These are phyloP conservation scores for Globisporangium perplexum DNA, from an alignment of 352 stramenopile species.

Conservation along the genomic window DNA sequence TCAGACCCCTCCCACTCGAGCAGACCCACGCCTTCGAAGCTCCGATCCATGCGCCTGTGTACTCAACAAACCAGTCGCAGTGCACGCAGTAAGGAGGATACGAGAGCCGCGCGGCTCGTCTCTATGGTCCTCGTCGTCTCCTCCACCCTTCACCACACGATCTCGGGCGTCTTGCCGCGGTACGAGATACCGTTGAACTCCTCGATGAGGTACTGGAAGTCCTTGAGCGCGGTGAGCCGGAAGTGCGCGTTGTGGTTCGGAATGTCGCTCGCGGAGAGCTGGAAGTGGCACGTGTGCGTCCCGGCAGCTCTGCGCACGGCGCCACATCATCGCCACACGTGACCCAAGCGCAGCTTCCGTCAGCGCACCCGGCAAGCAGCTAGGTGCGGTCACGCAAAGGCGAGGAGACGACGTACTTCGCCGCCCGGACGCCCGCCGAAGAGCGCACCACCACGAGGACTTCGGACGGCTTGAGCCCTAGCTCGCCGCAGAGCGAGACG, in stretches of 20 bases:
- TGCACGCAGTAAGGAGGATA: too few species aligned
- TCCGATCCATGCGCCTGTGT: too few species aligned
- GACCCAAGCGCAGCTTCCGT: neutral
- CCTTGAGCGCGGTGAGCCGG: conserved; percentile 43
- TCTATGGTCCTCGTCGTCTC: neutral
- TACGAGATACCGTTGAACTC: conserved; percentile 79
- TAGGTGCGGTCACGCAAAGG: neutral
- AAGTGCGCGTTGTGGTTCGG: conserved; percentile 76
- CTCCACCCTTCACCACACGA: conserved; percentile 9
- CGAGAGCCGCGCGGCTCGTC: neutral
- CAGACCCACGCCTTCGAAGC: too few species aligned
- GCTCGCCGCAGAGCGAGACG: conserved; percentile 34
- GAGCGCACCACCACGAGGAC: conserved; percentile 54
- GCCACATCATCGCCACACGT: neutral
- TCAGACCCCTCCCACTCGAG: too few species aligned
- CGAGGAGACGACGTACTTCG: conserved; percentile 33
- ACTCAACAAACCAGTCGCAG: too few species aligned
- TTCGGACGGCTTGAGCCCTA: conserved; percentile 45
- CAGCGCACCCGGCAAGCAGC: neutral
- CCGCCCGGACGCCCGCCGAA: conserved; percentile 46
- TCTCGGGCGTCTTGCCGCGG: conserved; percentile 22
- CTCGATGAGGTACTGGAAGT: conserved; percentile 68
- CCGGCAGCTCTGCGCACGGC: conserved; percentile 31
- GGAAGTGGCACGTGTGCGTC: conserved; percentile 59
- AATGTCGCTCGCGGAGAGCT: conserved; percentile 51